phyloP scores from a whole-genome alignment of 108 stramenopile species.

The Mayamaea pseudoterrestris region DNA sequence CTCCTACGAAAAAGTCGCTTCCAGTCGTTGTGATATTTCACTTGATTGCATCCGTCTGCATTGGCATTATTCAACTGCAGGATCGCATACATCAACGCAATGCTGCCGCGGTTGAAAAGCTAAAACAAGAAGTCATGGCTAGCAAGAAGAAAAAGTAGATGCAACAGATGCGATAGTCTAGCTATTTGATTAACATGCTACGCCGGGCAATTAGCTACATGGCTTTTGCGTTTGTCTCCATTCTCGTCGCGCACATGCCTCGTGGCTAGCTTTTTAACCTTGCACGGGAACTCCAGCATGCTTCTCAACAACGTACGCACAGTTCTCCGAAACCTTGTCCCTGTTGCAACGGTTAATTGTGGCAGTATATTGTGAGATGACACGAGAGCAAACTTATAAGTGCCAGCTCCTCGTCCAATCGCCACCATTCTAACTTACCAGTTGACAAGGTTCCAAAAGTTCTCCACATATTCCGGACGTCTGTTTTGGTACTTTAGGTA shows the following conservation, averaged over 20 bases:
- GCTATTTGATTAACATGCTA: neutral
- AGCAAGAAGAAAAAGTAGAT: neutral
- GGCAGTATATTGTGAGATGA: too few relatives aligned
- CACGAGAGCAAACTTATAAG: too few relatives aligned
- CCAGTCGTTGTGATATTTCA: slow-evolving; percentile 55
- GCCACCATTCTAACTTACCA: too few relatives aligned
- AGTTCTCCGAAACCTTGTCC: slow-evolving; percentile 87
- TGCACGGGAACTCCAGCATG: slow-evolving; percentile 52
- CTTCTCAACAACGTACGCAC: slow-evolving; percentile 71
- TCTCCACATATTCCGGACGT: slow-evolving; percentile 87
- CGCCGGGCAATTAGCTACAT: neutral
- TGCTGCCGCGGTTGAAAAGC: neutral
- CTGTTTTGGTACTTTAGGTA: slow-evolving; percentile 99
- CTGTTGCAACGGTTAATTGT: too few relatives aligned
- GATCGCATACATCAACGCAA: neutral
- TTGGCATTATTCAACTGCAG: slow-evolving; percentile 40
- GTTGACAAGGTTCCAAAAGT: slow-evolving; percentile 97
- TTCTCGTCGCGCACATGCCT: too few relatives aligned
- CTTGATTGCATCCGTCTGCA: slow-evolving; percentile 28
- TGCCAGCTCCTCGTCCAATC: too few relatives aligned
- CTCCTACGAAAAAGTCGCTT: slow-evolving; percentile 14
- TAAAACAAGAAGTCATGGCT: neutral
- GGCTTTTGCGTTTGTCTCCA: neutral
- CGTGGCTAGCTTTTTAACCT: slow-evolving; percentile 2
- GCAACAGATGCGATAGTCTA: neutral